phyloP scores from a whole-genome alignment of 2,329 filamentous ascomycete species.

The Penicillium janthinellum region DNA sequence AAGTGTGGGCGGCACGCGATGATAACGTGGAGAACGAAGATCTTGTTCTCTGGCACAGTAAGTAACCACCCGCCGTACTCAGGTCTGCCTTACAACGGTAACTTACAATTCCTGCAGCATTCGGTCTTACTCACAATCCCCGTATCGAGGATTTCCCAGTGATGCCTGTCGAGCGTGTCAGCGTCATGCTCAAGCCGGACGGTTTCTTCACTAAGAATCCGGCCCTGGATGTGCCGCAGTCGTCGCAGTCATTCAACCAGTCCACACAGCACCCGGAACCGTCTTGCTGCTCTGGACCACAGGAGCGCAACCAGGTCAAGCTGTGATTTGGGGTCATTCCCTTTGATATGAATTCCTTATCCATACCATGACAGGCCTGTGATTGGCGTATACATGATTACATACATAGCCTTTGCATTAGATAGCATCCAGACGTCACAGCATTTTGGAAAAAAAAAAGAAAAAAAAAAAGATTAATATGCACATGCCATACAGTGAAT shows the following conservation, averaged over 20 bases:
- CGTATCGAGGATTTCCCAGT: conserved; percentile 67
- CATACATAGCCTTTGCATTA: neutral
- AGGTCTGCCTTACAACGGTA: neutral
- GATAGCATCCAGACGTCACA: neutral
- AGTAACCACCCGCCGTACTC: conserved; percentile 13
- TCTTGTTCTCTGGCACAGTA: conserved; percentile 44
- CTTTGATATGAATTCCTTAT: neutral
- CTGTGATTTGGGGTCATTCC: conserved; percentile 15
- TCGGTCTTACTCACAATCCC: conserved; percentile 65
- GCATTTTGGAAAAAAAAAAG: no score
- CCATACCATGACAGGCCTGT: neutral
- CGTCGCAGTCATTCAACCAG: conserved; percentile 44
- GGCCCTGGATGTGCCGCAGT: conserved; percentile 50
- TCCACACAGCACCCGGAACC: conserved; percentile 37
- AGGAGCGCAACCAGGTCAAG: conserved; percentile 30
- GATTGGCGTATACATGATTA: neutral
- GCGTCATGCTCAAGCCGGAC: conserved; percentile 51
- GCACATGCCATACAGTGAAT: neutral
- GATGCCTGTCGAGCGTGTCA: conserved; percentile 62
- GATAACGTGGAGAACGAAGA: conserved; percentile 53
- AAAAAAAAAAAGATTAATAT: no score
- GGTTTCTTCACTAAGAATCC: conserved; percentile 56
- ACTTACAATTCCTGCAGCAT: conserved; percentile 30
- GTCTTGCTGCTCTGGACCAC: conserved; percentile 24
- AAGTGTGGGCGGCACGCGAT: conserved; percentile 53